phyloP scores from a whole-genome alignment of 1,284 basidiomycete species.

The Leccinum angustisporum region DNA sequence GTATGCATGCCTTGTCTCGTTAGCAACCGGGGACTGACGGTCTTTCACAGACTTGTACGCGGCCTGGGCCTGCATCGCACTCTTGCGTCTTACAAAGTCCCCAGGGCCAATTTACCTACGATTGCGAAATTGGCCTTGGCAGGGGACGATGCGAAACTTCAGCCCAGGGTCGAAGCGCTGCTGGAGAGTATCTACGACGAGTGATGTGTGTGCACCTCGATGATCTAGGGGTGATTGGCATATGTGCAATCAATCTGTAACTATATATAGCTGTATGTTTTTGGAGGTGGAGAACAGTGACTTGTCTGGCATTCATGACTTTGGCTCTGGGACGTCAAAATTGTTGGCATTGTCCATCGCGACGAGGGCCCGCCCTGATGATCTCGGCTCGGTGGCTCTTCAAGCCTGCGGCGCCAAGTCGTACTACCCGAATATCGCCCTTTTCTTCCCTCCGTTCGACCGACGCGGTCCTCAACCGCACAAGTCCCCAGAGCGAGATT shows the following conservation, averaged over 20 bases:
- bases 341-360: constrained; percentile 13
- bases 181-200: constrained; percentile 47
- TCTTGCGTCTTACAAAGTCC: constrained; percentile 60
- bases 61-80: constrained; percentile 57
- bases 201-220: background rate
- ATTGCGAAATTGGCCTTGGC: constrained; percentile 54
- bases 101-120: constrained; percentile 47
- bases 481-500: background rate
- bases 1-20: constrained; percentile 36
- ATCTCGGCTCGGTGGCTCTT: constrained; percentile 10
- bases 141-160: constrained; percentile 37
- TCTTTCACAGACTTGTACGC: constrained; percentile 46
- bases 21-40: constrained; percentile 1
- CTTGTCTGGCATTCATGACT: constrained; percentile 13
- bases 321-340: constrained; percentile 8
- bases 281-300: background rate
- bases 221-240: background rate
- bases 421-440: background rate
- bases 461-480: background rate
- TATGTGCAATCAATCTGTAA: background rate
- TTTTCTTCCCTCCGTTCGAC: background rate
- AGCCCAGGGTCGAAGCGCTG: constrained; percentile 42
- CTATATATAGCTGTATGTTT: background rate
- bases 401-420: constrained; percentile 5
- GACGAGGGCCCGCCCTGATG: constrained; percentile 6